phyloP scores from a whole-genome alignment of 2,329 filamentous ascomycete species.

The Podosphaera xanthii region DNA sequence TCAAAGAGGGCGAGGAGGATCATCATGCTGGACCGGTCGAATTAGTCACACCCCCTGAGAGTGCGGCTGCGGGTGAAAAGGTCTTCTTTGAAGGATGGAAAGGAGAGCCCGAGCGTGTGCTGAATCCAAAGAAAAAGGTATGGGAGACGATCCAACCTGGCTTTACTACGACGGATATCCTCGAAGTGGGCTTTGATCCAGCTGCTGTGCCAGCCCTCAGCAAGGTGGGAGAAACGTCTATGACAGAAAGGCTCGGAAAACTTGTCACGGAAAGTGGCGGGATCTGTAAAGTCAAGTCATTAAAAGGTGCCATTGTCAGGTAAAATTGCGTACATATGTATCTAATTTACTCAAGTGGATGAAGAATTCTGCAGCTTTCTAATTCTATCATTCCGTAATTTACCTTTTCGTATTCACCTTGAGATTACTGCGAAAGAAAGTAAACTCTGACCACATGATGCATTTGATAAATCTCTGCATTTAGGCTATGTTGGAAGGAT shows the following conservation, averaged over 20 bases:
- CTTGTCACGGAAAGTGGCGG: conserved; percentile 59
- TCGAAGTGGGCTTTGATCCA: conserved; percentile 76
- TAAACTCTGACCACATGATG: too few relatives aligned
- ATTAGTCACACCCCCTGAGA: conserved; percentile 64
- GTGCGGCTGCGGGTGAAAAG: conserved; percentile 59
- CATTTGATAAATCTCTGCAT: too few relatives aligned
- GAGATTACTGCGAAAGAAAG: too few relatives aligned
- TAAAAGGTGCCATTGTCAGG: conserved; percentile 64
- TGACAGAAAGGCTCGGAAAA: conserved; percentile 25
- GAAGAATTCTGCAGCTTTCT: too few relatives aligned
- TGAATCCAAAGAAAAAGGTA: conserved; percentile 99
- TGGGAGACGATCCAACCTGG: conserved; percentile 95
- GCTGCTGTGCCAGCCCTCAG: conserved; percentile 52
- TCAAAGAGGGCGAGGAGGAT: conserved; percentile 61
- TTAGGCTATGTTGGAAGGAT: too few relatives aligned
- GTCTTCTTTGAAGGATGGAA: conserved; percentile 90
- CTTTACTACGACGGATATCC: conserved; percentile 64
- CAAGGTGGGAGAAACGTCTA: conserved; percentile 34
- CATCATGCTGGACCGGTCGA: conserved; percentile 82
- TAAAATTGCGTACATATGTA: conserved; percentile 21
- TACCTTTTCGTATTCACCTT: too few relatives aligned
- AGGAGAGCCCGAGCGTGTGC: conserved; percentile 72
- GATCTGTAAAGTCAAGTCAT: conserved; percentile 58
- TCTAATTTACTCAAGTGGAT: too few relatives aligned
- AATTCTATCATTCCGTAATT: too few relatives aligned